Base-by-base conservation (phyloP, 192 early-diverging fungal species). In the Gonapodya sp. region DNA sequence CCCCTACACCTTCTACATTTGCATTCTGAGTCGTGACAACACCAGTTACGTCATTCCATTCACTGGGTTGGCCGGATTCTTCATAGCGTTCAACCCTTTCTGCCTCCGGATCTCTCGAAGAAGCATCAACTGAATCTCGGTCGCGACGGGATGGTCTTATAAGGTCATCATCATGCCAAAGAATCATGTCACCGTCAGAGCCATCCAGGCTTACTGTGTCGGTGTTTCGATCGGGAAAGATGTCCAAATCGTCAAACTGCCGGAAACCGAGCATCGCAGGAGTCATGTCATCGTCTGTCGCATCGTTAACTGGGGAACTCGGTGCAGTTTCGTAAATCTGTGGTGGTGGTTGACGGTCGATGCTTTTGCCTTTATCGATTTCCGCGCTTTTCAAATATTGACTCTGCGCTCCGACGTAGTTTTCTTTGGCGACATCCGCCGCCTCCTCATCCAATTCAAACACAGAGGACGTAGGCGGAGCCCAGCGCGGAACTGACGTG, bases 51-150 rank as follows among this genome's bases (percentile, higher is more conserved):
- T 85, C 73, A 0, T 82, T 82, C 0, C 84, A 81, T 64, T 81
- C 84, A 32, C 83, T 35, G 0, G 85, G 82, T 16, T 81, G 80
- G 0, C 85, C 78, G 18, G 84, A 82, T 35, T 87, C 87, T 73
- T 86, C 37, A 73, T 86, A 85, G 34, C 85, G 84, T 0, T 83
- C 82, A 0, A 86, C 81, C 8, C 86, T 64, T 16, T 64, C 46
- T 24, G 46, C 46, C 24, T 64, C 46, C 8, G 46, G 46, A 64
- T 64, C 46, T 24, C 24, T 64, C 46, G 24, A 64, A 8, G 46
- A 64, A 16, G 46, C 24, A 16, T 64, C 46, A 24, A 24, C 8
- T 64, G 46, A 64, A 24, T 64, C 46, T 64, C 24, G 8, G 8
- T 64, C 46, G 8, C 46, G 8, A 64, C 46, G 46, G 24, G 8